Base-by-base conservation (phyloP, 2,329 filamentous ascomycete species). In the Talaromyces sp. region DNA sequence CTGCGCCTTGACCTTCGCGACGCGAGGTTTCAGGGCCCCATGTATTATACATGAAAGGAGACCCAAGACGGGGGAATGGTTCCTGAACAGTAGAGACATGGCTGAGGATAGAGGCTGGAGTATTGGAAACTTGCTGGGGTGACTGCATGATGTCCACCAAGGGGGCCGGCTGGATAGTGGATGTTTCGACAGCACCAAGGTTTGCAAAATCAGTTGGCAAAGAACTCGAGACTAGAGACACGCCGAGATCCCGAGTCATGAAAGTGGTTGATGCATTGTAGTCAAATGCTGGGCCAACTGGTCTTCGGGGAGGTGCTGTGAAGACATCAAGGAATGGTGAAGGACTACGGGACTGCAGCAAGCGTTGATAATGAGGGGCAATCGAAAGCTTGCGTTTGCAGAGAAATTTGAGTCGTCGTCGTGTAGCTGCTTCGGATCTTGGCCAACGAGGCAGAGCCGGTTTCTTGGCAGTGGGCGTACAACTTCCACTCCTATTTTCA, bases 341-440 rank as follows among this genome's bases (percentile, higher is more conserved):
- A 11, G 87, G 87, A 63, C 84, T 89, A 61, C 86, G 81, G 43
- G 82, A 84, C 67, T 84, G 82, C 67, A 89, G 79, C 69, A 89
- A 80, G 66, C 87, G 83, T 72, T 88, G 85, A 72, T 89, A 89
- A 70, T 89, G 86, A 22, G 86, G 85, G 41, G 86, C 84, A 59
- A 89, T 83, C 7, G 82, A 85, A 65, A 87, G 86, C 71, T 87
- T 87, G 68, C 83, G 81, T 73, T 85, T 87, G 73, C 86, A 88
- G 16, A 89, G 75, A 58, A 84, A 78, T 68, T 87, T 84, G 27
- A 89, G 75, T 67, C 86, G 80, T 68, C 82, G 81, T 62, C 87
- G 80, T 19, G 86, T 87, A 27, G 85, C 84, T 58, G 84, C 81
- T 70, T 87, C 85, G 1, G 83, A 84, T 60, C 80, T 81, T 43